These are phyloP conservation scores for Aphanocladium album DNA, from an alignment of 2,329 filamentous ascomycete species.

Conservation along the genomic window DNA sequence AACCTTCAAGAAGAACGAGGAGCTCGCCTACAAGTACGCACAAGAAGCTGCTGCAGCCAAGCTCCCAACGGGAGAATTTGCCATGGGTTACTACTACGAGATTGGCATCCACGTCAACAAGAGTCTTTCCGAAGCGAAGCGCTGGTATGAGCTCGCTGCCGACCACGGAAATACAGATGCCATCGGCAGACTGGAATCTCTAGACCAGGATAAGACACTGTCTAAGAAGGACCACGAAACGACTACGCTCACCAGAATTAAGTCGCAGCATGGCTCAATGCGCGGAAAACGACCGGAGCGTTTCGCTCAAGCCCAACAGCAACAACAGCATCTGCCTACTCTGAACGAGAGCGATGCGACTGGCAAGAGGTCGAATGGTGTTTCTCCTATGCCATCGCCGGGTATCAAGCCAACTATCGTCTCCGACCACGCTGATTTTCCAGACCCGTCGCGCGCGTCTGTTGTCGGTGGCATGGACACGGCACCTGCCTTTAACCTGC, in stretches of 20 bases:
- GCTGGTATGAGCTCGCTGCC: constrained; percentile 87
- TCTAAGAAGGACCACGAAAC: constrained; percentile 92
- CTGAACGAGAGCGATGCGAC: constrained; percentile 37
- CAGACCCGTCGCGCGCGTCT: constrained; percentile 41
- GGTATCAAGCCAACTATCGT: constrained; percentile 32
- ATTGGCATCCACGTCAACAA: constrained; percentile 90
- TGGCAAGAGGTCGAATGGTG: constrained; percentile 21
- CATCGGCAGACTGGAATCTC: constrained; percentile 71
- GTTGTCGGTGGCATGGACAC: constrained; percentile 32
- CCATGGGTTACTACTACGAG: constrained; percentile 95
- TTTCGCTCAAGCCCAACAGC: constrained; percentile 44
- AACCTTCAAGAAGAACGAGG: constrained; percentile 91
- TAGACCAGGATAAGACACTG: constrained; percentile 75
- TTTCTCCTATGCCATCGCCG: constrained; percentile 40
- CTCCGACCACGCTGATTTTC: constrained; percentile 38
- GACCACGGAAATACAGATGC: constrained; percentile 92
- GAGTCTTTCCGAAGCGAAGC: constrained; percentile 73
- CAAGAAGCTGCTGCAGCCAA: constrained; percentile 77
- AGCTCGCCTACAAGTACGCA: constrained; percentile 86
- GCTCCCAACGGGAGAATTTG: constrained; percentile 88
- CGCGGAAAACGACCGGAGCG: constrained; percentile 56
- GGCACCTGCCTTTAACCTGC: constrained; percentile 48
- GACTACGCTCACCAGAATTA: constrained; percentile 83
- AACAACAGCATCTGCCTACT: constrained; percentile 41
- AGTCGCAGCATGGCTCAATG: constrained; percentile 69